Evolutionary conservation across 2,329 filamentous ascomycete species (phyloP), one percentile per base, ranked within the genome.

Genomic region (Verticillium tricorpus): DNA sequence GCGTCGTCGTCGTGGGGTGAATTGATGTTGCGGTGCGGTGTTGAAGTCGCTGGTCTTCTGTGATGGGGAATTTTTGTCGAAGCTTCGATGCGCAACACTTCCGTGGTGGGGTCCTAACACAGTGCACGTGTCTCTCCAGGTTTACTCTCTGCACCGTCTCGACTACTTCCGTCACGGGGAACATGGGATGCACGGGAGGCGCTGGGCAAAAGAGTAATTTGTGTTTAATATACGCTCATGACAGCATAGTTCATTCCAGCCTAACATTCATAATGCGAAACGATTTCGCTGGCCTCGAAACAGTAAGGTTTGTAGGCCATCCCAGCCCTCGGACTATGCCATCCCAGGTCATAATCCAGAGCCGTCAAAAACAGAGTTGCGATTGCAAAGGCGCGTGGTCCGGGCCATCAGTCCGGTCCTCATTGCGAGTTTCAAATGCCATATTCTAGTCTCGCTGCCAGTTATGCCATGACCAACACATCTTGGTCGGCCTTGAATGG

Each of bases 401-500:
- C 34, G 9, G 34, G 34, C 34, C 34, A 35, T 35, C 8, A 35
- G 14, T 35, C 34, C 45, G 22, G 9, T 22, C 15, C 6, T 15
- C 3, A 7, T n/a, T 17, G 17, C 7, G 39, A n/a, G 8, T 17
- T 45, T 15, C n/a, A 45, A 45, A n/a, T 45, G 14, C 28, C 28
- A 28, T 22, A 19, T 15, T n/a, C 14, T n/a, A 40, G 6, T 40
- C n/a, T 19, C 37, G 14, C 12, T 15, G 6, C 37, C 40, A 50
- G 19, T 50, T 39, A 65, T 22, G 64, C 64, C 64, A 62, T 65
- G 4, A 65, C 62, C 54, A 65, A 35, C 17, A 65, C 62, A 31
- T 62, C 62, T 56, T 62, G 57, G 14, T 32, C 62, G 14, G 62
- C 57, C 40, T 56, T 54, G 25, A 34, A 62, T 6, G 64, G 56